Evolutionary conservation across 176 grass and related monocot species (phyloP).

Genomic region (Phragmites australis): DNA sequence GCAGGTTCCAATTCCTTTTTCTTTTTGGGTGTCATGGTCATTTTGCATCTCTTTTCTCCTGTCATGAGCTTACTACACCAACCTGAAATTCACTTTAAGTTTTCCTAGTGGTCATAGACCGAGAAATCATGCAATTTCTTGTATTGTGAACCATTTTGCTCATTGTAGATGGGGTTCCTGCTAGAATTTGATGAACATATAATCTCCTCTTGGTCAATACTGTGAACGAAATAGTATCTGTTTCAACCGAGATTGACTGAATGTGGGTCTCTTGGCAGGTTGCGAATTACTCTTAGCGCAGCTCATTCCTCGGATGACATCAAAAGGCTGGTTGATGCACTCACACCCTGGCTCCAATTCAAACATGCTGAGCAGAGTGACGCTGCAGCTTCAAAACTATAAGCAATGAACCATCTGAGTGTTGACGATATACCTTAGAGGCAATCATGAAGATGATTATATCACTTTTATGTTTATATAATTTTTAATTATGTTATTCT

Average conservation of each 20-base stretch:
- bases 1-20: conserved; percentile 46
- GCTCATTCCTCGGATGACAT: conserved; percentile 79
- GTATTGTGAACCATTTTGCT: background rate
- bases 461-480: no score
- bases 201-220: background rate
- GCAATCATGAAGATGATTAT: no score
- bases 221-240: background rate
- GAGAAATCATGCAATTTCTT: background rate
- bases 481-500: no score
- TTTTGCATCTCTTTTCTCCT: background rate
- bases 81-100: background rate
- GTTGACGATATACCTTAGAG: no score
- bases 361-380: conserved; percentile 27
- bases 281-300: conserved; percentile 79
- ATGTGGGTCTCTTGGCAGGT: conserved; percentile 42
- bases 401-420: background rate
- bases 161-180: background rate
- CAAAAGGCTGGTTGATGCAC: conserved; percentile 58
- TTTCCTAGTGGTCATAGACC: background rate
- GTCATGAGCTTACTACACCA: background rate
- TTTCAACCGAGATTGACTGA: background rate
- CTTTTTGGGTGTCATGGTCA: background rate
- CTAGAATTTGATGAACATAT: background rate
- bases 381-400: conserved; percentile 44
- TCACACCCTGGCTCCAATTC: conserved; percentile 57